Base-by-base conservation (phyloP, 179 eudicot genomes). In the Drosera spatulata region DNA sequence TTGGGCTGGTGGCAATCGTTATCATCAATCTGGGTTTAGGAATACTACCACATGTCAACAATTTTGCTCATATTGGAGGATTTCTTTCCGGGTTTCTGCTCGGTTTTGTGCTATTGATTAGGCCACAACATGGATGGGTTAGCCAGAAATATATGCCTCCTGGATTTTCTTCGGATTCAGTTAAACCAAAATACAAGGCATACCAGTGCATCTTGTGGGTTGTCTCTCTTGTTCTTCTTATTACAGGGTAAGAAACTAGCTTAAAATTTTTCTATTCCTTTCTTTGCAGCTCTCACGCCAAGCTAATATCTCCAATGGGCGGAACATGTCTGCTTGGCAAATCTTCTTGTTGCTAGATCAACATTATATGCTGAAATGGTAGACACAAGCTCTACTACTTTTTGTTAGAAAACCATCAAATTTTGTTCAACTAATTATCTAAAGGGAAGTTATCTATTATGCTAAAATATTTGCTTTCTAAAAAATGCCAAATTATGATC, bases 21-120 rank as follows among this genome's bases (percentile, higher is more conserved):
- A 77, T 66, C 11, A 67, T 83, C 65, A 88, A 91, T 69, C 75
- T 91, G 55, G 95, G 80, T 9, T 79, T 84, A 54, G 96, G 95
- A 45, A 71, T 91, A 52, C 85, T 88, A 48, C 95, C 98, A 46
- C 95, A 88, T 51, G 95, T 88, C 14, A 95, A 88, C 78, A 91
- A 85, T 73, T 88, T 84, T 68, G 98, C 98, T 71, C 98, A 88
- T 74, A 77, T 88, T 47, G 98, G 98, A 62, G 96, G 98, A 57
- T 91, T 91, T 67, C 43, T 78, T 54, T 75, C 95, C 5, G 98
- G 98, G 13, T 85, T 91, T 60, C 78, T 91, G 50, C 82, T 91
- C 48, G 98, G 98, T 38, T 91, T 84, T 77, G 80, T 91, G 62
- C 73, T 91, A 61, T 69, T 91, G 53, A 82, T 91, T 48, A 82